A percentile compares a stretch with the other conserved stretches of the same genome.
Conservation (phyloP, 108 stramenopile genomes). For the Parietichytrium sp. region DNA sequence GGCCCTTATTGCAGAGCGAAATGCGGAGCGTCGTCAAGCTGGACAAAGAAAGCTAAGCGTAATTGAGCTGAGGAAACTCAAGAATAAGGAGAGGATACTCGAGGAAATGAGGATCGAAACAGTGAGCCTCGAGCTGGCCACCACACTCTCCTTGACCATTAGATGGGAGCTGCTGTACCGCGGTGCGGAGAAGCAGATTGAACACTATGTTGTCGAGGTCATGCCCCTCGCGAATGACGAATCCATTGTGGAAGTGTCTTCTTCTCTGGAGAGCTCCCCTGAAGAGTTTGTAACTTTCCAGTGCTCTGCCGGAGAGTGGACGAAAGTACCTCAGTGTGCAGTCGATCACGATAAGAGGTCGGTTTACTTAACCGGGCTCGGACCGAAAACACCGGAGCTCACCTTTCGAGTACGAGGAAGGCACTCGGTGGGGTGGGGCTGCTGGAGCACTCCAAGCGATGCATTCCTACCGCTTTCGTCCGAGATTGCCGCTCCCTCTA, state of each 20-base stretch:
- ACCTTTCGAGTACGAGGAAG: not conserved
- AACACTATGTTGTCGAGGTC: not conserved
- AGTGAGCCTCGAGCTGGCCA: not conserved
- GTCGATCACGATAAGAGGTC: not conserved
- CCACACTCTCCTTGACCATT: not conserved
- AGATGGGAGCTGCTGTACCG: not conserved
- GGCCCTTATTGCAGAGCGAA: constrained; percentile 19
- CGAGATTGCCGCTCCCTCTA: not conserved
- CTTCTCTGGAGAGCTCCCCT: not conserved
- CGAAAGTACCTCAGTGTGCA: not conserved
- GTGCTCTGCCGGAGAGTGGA: not conserved
- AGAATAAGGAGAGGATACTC: not conserved
- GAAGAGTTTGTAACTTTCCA: not conserved
- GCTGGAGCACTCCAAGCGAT: constrained; percentile 19
- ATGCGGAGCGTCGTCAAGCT: not conserved
- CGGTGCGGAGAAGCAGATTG: not conserved
- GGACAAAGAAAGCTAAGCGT: not conserved
- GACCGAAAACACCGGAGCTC: not conserved
- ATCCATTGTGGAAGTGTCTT: not conserved
- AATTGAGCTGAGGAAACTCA: not conserved
- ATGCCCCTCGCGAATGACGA: not conserved
- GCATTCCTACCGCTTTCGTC: not conserved
- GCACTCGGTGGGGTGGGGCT: constrained; percentile 29
- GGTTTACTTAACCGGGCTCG: not conserved
- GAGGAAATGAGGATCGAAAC: constrained; percentile 3